phyloP scores from a whole-genome alignment of 2,329 filamentous ascomycete genomes.

The Microascus cirrosus region DNA sequence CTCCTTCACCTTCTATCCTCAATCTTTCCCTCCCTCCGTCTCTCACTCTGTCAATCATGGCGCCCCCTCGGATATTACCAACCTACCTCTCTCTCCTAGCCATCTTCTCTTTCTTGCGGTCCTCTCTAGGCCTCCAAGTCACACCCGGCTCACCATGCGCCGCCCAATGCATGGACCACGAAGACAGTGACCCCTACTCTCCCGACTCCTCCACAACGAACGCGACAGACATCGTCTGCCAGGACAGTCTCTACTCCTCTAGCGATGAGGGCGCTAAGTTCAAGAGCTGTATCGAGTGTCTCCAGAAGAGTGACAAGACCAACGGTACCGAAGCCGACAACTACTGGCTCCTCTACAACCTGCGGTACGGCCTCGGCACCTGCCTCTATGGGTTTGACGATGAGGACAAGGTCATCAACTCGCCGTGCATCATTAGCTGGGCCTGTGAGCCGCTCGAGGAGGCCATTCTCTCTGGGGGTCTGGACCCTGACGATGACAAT shows the following conservation, averaged over 20 bases:
- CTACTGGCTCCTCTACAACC: constrained; percentile 36
- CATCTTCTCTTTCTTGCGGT: not conserved
- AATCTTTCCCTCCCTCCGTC: not conserved
- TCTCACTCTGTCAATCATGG: not conserved
- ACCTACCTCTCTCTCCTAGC: constrained; percentile 1
- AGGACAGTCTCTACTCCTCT: constrained; percentile 25
- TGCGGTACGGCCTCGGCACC: constrained; percentile 33
- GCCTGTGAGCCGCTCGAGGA: constrained; percentile 28
- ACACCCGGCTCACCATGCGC: constrained; percentile 40
- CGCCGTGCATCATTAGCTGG: constrained; percentile 29
- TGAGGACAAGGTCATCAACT: constrained; percentile 17
- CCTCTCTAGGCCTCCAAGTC: constrained; percentile 25
- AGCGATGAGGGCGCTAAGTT: constrained; percentile 29
- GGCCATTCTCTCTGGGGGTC: constrained; percentile 21
- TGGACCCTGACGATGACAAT: constrained; percentile 13
- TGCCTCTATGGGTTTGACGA: constrained; percentile 29
- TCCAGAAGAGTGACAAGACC: constrained; percentile 30
- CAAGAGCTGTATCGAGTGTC: constrained; percentile 32
- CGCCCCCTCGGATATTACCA: not conserved
- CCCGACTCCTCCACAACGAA: constrained; percentile 27
- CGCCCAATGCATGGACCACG: constrained; percentile 29
- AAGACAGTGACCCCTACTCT: constrained; percentile 18
- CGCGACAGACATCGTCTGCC: constrained; percentile 33
- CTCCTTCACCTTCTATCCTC: not conserved
- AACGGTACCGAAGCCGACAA: constrained; percentile 27